phyloP scores from a whole-genome alignment of 768 basidiomycete species.

The Pulveroboletus sp. region DNA sequence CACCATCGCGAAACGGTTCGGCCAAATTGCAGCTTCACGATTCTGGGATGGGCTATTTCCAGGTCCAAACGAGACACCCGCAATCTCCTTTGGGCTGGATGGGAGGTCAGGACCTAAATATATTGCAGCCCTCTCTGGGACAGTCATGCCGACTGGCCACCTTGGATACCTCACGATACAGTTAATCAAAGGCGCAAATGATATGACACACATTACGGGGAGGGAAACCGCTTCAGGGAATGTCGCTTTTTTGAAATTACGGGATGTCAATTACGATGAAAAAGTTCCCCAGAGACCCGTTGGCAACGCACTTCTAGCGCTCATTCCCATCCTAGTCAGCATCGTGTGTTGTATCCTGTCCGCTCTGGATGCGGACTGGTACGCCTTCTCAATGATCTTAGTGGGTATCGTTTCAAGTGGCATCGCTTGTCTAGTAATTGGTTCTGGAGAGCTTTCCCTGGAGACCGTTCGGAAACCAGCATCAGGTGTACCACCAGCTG shows the following conservation, averaged over 20 bases:
- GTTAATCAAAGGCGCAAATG: constrained; percentile 4
- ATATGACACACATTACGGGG: neutral
- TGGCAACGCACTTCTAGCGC: constrained; percentile 14
- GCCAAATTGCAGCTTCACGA: constrained; percentile 24
- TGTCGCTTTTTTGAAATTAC: constrained; percentile 22
- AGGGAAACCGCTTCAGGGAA: constrained; percentile 15
- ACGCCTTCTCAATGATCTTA: constrained; percentile 28
- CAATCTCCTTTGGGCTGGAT: constrained; percentile 27
- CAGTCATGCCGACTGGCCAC: constrained; percentile 27
- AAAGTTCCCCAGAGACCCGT: constrained; percentile 1
- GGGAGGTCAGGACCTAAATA: constrained; percentile 28
- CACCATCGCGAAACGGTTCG: constrained; percentile 30
- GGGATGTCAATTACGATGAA: constrained; percentile 18
- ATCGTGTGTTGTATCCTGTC: constrained; percentile 20
- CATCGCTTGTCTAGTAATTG: constrained; percentile 25
- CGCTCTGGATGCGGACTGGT: constrained; percentile 29
- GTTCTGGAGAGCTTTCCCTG: constrained; percentile 25
- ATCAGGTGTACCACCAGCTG: constrained; percentile 24
- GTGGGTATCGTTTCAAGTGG: constrained; percentile 33
- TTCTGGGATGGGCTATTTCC: constrained; percentile 33
- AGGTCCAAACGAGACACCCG: constrained; percentile 24
- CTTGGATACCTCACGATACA: constrained; percentile 26
- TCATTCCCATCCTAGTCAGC: constrained; percentile 25
- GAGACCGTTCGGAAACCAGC: constrained; percentile 18
- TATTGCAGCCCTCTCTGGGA: constrained; percentile 25